Evolutionary conservation across 495 filamentous ascomycete species (phyloP), one percentile per base, ranked within the genome.

Genomic region (Xylaria castorea): DNA sequence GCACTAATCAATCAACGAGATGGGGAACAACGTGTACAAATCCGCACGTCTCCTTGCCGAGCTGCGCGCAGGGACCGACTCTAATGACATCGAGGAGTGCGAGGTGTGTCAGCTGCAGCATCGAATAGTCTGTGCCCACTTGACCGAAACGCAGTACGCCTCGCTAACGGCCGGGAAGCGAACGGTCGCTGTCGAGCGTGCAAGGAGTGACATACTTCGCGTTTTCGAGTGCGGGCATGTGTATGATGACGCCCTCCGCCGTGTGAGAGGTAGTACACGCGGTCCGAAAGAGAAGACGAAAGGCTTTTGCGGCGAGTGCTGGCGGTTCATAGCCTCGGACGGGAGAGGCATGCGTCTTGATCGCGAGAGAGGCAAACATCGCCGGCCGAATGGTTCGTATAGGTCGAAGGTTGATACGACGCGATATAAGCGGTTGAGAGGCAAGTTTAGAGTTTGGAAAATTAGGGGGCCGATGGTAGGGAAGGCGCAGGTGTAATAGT

Each of bases 181-280:
- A 44, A 71, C 58, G 1, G 18, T 34, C 22, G 18, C 30, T 1
- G 40, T 1, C 1, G 40, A 62, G 16, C 38, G 25, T 11, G n/a
- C 25, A 58, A 27, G 55, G 20, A 32, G 11, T n/a, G 14, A n/a
- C 48, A 30, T 22, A 0, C 38, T 66, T 20, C 51, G 50, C 7
- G 50, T 66, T 16, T 71, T 55, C 30, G 70, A 66, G 20, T 71
- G 70, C 7, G 62, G 70, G 4, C 62, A 66, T n/a, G 50, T 66
- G 16, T 66, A 48, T 27, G 18, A 55, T 7, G 27, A 3, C n/a
- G n/a, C n/a, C n/a, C 8, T 46, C 1, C 12, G 18, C 7, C 51
- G 36, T 18, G 38, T 71, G 22, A 32, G 62, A n/a, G 27, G 60
- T 16, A 25, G 30, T 36, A 46, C 22, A 0, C 61, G 16, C 0